Base-by-base conservation (phyloP, 495 filamentous ascomycete genomes). In the Penicillium diatomitis region DNA sequence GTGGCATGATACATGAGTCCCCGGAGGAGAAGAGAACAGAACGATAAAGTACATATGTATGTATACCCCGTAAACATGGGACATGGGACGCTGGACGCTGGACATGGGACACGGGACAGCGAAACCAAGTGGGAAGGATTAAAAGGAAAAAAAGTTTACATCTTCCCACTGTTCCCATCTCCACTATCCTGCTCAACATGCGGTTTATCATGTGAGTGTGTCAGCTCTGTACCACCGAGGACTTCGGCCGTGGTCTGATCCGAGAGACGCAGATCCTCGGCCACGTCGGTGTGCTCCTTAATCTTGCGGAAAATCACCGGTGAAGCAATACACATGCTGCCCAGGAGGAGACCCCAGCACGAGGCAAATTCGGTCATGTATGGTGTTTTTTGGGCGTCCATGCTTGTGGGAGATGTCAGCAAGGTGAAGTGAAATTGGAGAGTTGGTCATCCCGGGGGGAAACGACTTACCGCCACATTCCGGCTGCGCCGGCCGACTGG, bases 401-500 rank as follows among this genome's bases (percentile, higher is more conserved):
- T 58, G 4, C 69, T 73, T 39, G 31, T 44, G 46, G 5, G 12
- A 37, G 34, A 43, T 64, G 50, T 59, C 57, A 41, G 33, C 50
- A n/a, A 12, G 20, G 7, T 4, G 32, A 8, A 8, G 29, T 8
- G 10, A 4, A 3, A 28, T 8, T 37, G 5, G 41, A 9, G 65
- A 29, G 46, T 20, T 20, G 20, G 20, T 20, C 20, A 20, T 20
- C 20, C 20, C 20, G 20, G 20, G 11, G 5, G 30, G 8, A 7
- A 40, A 20, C 20, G 12, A 61, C 64, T 59, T 66, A 72, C 70
- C 83, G 76, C 87, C 86, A 96, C 60, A 85, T 87, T 41, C 91
- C 78, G n/a, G 89, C 90, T 5, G 83, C 81, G 51, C 89, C 91
- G n/a, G 88, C 89, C 31, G 87, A 92, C 68, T 96, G 91, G 56